Percentiles rank a stretch among this genome's conserved stretches.
These are phyloP conservation scores for Fusarium mundagurra DNA, from an alignment of 2,329 filamentous ascomycete species.

Conservation along the genomic window DNA sequence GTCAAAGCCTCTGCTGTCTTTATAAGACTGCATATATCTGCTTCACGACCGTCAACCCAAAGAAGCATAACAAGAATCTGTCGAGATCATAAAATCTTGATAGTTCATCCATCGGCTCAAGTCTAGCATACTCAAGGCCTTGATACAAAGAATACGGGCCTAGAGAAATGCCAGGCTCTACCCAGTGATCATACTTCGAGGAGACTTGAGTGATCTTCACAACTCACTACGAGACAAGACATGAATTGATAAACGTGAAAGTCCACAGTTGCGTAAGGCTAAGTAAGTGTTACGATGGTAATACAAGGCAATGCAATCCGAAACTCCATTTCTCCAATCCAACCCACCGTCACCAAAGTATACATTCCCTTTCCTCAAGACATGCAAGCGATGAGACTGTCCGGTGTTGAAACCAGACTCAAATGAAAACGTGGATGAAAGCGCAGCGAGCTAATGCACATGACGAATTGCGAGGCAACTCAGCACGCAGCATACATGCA, in stretches of 20 bases:
- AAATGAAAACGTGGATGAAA: conserved; percentile 14
- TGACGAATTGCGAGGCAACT: conserved; percentile 1
- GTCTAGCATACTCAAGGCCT: not conserved
- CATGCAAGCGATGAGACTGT: conserved; percentile 31
- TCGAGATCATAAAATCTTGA: not conserved
- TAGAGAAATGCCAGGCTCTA: too few species aligned
- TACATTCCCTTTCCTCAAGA: conserved; percentile 34
- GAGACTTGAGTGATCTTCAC: not conserved
- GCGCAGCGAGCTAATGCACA: conserved; percentile 4
- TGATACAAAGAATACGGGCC: not conserved
- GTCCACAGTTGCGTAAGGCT: conserved; percentile 10
- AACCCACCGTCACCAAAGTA: conserved; percentile 13
- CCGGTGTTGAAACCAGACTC: conserved; percentile 20
- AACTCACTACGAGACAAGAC: not conserved
- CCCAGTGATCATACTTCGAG: not conserved
- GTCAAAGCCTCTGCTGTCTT: not conserved
- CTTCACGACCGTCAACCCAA: not conserved
- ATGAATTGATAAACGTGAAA: not conserved
- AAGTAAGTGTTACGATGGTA: conserved; percentile 25
- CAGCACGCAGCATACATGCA: conserved; percentile 30
- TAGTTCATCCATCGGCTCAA: not conserved
- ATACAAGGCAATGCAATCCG: conserved; percentile 30
- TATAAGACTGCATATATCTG: too few species aligned
- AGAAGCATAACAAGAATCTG: not conserved
- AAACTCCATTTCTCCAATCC: conserved; percentile 33